A percentile compares a stretch with the other conserved stretches of the same genome.
phyloP scores from a whole-genome alignment of 371 early-diverging fungal species.

The Mucor ambiguus region DNA sequence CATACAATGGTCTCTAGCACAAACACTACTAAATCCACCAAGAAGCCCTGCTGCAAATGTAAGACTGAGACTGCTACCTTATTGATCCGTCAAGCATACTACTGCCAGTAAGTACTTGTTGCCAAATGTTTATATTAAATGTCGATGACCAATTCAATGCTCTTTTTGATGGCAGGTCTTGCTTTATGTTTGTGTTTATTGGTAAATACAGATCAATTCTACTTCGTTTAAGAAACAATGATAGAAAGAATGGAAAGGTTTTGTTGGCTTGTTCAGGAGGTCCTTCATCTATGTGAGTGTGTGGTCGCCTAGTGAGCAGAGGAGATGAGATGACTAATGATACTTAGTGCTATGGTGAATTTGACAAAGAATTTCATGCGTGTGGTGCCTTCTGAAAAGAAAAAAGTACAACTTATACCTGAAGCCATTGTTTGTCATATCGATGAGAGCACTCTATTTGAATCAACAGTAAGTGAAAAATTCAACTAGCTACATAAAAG shows the following conservation, averaged over 20 bases:
- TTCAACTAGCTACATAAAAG: too few species aligned
- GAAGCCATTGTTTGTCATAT: conserved; percentile 72
- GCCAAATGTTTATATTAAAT: too few species aligned
- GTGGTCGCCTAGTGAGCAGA: background rate
- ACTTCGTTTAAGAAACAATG: conserved; percentile 19
- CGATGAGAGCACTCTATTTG: conserved; percentile 69
- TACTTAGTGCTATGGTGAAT: conserved; percentile 59
- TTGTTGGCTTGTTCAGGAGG: conserved; percentile 91
- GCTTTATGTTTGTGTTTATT: conserved; percentile 66
- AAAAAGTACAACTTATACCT: conserved; percentile 56
- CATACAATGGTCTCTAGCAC: background rate
- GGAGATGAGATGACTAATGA: background rate
- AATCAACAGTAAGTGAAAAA: conserved; percentile 27
- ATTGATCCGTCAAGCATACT: conserved; percentile 70
- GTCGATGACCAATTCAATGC: background rate
- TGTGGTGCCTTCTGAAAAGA: conserved; percentile 48
- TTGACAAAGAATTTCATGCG: conserved; percentile 63
- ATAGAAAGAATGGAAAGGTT: conserved; percentile 50
- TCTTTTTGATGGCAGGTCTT: conserved; percentile 36
- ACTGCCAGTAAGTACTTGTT: too few species aligned
- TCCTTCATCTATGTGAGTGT: conserved; percentile 69
- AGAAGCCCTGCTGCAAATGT: conserved; percentile 73
- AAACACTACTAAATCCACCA: conserved; percentile 2
- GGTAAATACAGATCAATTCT: conserved; percentile 71
- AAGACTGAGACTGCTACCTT: conserved; percentile 66